Conservation (phyloP, 2,329 filamentous ascomycete genomes). For the Phaeoacremonium minimum region DNA sequence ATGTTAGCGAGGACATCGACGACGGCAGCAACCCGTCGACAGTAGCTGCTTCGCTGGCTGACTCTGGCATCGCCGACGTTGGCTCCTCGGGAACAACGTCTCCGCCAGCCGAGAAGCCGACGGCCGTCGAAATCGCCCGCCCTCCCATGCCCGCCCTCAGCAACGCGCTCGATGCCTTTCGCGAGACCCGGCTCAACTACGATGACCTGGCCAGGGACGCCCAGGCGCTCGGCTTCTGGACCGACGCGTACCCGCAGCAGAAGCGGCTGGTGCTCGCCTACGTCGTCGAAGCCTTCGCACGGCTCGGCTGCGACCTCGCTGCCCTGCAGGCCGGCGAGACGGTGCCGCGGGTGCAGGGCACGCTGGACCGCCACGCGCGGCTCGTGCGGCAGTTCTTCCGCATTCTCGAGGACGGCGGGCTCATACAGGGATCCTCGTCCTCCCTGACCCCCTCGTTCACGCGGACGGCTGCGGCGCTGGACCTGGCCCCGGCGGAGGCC, state of each 20-base stretch:
- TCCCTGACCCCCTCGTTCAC: too few species aligned
- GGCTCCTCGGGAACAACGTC: too few species aligned
- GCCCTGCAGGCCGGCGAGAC: slow-evolving; percentile 11
- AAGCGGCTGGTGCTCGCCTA: slow-evolving; percentile 23
- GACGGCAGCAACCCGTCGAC: too few species aligned
- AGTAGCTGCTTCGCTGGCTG: too few species aligned
- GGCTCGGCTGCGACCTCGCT: slow-evolving; percentile 19
- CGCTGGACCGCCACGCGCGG: slow-evolving; percentile 18
- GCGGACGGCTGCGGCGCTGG: slow-evolving; percentile 8
- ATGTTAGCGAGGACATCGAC: too few species aligned
- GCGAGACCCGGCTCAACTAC: slow-evolving; percentile 12
- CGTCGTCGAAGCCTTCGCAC: slow-evolving; percentile 21
- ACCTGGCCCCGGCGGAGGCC: slow-evolving; percentile 3
- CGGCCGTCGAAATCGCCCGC: too few species aligned
- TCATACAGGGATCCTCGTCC: too few species aligned
- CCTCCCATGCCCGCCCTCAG: too few species aligned
- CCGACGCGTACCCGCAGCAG: slow-evolving; percentile 20
- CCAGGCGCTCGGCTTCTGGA: slow-evolving; percentile 17
- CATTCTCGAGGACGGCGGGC: slow-evolving; percentile 18
- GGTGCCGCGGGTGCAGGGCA: slow-evolving; percentile 13
- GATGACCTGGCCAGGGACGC: slow-evolving; percentile 1
- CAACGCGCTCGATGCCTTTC: too few species aligned
- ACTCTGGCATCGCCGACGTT: too few species aligned
- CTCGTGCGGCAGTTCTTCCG: slow-evolving; percentile 18
- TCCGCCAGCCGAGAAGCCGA: too few species aligned